Conservation (phyloP, 176 grass and related monocot genomes). For the Avena insularis region DNA sequence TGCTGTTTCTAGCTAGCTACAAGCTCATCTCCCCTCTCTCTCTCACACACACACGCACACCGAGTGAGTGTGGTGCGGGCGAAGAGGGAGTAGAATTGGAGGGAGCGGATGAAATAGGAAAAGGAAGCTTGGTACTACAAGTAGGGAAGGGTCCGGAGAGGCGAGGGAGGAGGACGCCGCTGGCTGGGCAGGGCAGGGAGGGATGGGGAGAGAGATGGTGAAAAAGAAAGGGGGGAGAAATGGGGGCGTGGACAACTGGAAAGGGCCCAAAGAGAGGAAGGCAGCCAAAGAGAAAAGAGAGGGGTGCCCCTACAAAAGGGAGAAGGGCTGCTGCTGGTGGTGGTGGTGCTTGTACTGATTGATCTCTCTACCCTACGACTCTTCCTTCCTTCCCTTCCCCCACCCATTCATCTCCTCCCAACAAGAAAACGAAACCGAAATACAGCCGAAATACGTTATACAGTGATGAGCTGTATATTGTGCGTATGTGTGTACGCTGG, state of each 20-base stretch:
- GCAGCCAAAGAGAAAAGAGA: not conserved
- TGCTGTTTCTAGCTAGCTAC: not conserved
- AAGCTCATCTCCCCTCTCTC: not conserved
- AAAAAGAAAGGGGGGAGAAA: slow-evolving; percentile 34
- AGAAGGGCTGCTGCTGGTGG: not conserved
- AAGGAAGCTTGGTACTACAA: slow-evolving; percentile 51
- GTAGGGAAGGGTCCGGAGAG: slow-evolving; percentile 41
- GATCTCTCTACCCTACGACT: not conserved
- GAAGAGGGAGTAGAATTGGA: slow-evolving; percentile 48
- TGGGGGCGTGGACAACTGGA: slow-evolving; percentile 71
- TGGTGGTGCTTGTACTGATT: slow-evolving; percentile 34
- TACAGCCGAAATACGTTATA: too few species aligned
- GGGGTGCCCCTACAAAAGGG: slow-evolving; percentile 41
- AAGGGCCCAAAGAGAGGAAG: slow-evolving; percentile 40
- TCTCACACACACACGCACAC: slow-evolving; percentile 36
- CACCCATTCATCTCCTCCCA: not conserved
- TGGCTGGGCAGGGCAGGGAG: not conserved
- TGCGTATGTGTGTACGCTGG: too few species aligned
- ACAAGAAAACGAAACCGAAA: not conserved
- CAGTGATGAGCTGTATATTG: not conserved
- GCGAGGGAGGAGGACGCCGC: not conserved
- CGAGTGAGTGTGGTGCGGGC: slow-evolving; percentile 43
- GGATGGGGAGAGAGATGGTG: slow-evolving; percentile 24
- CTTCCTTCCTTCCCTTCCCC: not conserved
- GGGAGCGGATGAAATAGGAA: slow-evolving; percentile 65